Conservation (phyloP, 495 filamentous ascomycete species). For the Evernia prunastri region DNA sequence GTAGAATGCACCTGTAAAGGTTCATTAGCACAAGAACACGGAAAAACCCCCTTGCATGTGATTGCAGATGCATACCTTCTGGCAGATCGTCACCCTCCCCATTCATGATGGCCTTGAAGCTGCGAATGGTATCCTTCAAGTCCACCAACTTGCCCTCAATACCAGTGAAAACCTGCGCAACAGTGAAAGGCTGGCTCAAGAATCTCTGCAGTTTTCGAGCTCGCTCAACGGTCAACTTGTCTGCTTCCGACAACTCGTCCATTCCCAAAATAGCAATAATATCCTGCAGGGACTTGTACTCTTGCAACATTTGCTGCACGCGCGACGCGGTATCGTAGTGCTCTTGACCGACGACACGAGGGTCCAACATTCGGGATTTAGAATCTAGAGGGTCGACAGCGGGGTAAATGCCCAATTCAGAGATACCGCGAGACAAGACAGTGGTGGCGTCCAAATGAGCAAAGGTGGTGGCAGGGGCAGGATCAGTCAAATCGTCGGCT, state of each 20-base stretch:
- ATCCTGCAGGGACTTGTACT: constrained; percentile 99
- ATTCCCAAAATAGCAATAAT: constrained; percentile 99
- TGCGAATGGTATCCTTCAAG: constrained; percentile 94
- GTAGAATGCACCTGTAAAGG: constrained; percentile 67
- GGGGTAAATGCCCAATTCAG: constrained; percentile 99
- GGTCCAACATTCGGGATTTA: constrained; percentile 99
- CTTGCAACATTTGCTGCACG: constrained; percentile 98
- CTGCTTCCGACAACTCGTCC: constrained; percentile 97
- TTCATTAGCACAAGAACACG: constrained; percentile 15
- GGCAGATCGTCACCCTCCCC: constrained; percentile 95
- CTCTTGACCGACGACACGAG: constrained; percentile 93
- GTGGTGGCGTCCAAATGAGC: constrained; percentile 99
- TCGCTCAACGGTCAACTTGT: constrained; percentile 99
- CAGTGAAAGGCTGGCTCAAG: constrained; percentile 97
- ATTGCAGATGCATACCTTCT: constrained; percentile 51
- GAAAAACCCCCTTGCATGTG: background rate
- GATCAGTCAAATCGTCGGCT: constrained; percentile 99
- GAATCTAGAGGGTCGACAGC: constrained; percentile 99
- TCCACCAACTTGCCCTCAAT: constrained; percentile 96
- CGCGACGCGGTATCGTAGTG: constrained; percentile 92
- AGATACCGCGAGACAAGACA: constrained; percentile 99
- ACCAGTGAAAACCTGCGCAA: constrained; percentile 98
- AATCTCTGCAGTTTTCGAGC: constrained; percentile 99
- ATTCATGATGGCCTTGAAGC: constrained; percentile 95
- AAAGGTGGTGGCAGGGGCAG: constrained; percentile 98